These are phyloP conservation scores for Thecaphora thlaspeos DNA, from an alignment of 1,284 basidiomycete genomes.

Conservation along the genomic window DNA sequence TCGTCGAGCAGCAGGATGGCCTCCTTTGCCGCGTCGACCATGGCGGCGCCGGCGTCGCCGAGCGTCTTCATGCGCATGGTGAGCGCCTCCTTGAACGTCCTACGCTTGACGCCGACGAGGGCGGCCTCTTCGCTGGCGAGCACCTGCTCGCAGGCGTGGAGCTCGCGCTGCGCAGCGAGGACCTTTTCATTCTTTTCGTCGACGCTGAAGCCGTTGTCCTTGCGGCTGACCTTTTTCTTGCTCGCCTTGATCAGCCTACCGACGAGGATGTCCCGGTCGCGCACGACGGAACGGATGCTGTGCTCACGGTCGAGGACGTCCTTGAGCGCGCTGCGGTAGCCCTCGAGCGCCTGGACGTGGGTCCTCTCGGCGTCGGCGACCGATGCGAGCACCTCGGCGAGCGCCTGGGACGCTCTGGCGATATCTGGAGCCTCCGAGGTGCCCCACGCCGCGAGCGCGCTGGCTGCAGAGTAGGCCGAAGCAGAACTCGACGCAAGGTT, in stretches of 20 bases:
- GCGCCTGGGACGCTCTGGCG: constrained; percentile 52
- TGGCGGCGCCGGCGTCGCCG: constrained; percentile 58
- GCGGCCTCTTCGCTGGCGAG: constrained; percentile 57
- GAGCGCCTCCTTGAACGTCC: constrained; percentile 60
- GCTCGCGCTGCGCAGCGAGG: constrained; percentile 57
- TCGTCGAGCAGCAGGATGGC: constrained; percentile 56
- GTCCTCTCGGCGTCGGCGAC: constrained; percentile 57
- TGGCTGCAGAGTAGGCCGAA: constrained; percentile 47
- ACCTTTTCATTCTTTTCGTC: constrained; percentile 56
- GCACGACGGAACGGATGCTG: constrained; percentile 57
- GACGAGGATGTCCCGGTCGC: constrained; percentile 60
- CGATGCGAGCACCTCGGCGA: constrained; percentile 55
- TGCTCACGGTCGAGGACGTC: constrained; percentile 59
- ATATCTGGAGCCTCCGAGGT: constrained; percentile 57
- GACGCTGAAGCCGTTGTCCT: constrained; percentile 41
- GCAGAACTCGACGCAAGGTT: constrained; percentile 38
- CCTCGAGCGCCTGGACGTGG: constrained; percentile 57
- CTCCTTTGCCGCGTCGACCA: constrained; percentile 58
- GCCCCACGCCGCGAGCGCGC: constrained; percentile 59
- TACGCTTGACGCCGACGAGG: constrained; percentile 58
- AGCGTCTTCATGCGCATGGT: constrained; percentile 59
- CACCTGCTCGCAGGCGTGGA: constrained; percentile 59
- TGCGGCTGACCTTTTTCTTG: constrained; percentile 51
- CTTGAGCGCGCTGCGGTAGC: constrained; percentile 59
- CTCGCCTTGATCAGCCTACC: constrained; percentile 59